Evolutionary conservation across 441 rosid genomes (phyloP), one percentile per base, ranked within the genome.

Genomic region (Populus hybrid): DNA sequence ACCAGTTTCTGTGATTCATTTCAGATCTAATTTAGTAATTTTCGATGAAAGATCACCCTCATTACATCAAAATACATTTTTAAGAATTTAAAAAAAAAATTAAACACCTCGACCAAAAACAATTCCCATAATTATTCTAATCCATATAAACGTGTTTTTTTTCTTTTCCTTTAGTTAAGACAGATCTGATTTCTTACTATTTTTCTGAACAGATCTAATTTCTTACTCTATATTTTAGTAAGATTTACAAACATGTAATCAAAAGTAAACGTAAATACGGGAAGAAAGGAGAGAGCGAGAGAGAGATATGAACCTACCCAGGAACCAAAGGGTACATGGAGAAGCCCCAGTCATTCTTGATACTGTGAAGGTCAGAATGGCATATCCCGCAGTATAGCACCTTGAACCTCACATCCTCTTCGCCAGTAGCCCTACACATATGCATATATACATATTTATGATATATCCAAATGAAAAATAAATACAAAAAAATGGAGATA

Each of bases 331-430:
- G 69, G 69, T 65, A 65, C 31, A 29, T 65, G 14, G 69, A 65
- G 69, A 65, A 12, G 35, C 69, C 31, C 69, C 69, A 65, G 1
- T 65, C 69, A 65, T 65, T 65, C 69, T 12, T 65, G 28, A 65
- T 29, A 12, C 18, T 23, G 33, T 65, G 69, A 26, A 65, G 69
- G 6, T 65, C 69, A 65, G 69, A 65, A 65, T 65, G 69, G 69
- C 69, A 65, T 9, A 65, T 12, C 69, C 69, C 69, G 3, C 69
- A 65, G 69, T 65, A 65, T 0, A 24, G 1, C 42, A 11, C 24
- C 68, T 73, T 73, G 16, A 73, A 56, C 23, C 50, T 73, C 26
- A 73, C 75, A 59, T 73, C 75, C 14, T 73, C 50, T 3, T 73
- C 68, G 0, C 68, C 75, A 2, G 75, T 73, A 4, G 11, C 45